phyloP scores from a whole-genome alignment of 2,329 filamentous ascomycete genomes.

The Diaporthe eres region DNA sequence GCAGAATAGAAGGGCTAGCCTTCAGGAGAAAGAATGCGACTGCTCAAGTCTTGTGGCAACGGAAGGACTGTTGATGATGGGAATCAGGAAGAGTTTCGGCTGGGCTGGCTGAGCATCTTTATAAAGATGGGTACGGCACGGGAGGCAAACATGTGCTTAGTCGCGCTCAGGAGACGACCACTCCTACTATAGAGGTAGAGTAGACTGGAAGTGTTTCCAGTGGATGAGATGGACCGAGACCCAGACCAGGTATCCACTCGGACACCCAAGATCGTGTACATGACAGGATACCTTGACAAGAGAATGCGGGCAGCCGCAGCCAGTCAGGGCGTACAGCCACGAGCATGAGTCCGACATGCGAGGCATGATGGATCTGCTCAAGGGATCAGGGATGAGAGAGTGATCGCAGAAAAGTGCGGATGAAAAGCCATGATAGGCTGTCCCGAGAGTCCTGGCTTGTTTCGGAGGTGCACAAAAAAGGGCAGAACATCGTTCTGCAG shows the following conservation, averaged over 20 bases:
- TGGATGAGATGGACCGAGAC: constrained; percentile 42
- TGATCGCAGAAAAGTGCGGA: constrained; percentile 41
- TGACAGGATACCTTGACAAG: constrained; percentile 42
- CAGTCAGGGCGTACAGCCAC: constrained; percentile 54
- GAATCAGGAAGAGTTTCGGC: background rate
- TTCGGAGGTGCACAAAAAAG: constrained; percentile 50
- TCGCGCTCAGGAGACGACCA: constrained; percentile 3
- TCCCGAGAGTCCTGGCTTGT: constrained; percentile 48
- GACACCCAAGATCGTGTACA: constrained; percentile 48
- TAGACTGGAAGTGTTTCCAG: background rate
- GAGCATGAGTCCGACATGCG: constrained; percentile 54
- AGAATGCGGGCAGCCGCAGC: constrained; percentile 47
- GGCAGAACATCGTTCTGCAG: constrained; percentile 45
- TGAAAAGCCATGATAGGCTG: constrained; percentile 49
- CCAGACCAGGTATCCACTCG: constrained; percentile 38
- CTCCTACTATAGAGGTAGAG: background rate
- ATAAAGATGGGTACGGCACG: constrained; percentile 42
- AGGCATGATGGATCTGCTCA: constrained; percentile 54
- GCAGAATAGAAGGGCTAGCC: constrained; percentile 51
- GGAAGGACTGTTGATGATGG: constrained; percentile 47
- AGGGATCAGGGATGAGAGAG: constrained; percentile 47
- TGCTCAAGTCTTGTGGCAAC: constrained; percentile 49
- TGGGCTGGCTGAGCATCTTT: constrained; percentile 42
- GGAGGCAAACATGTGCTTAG: constrained; percentile 32
- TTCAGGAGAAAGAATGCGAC: constrained; percentile 55